Percentiles rank a stretch among this genome's conserved stretches.
phyloP scores from a whole-genome alignment of 257 asterid genomes.

The Linderniella brevidens region DNA sequence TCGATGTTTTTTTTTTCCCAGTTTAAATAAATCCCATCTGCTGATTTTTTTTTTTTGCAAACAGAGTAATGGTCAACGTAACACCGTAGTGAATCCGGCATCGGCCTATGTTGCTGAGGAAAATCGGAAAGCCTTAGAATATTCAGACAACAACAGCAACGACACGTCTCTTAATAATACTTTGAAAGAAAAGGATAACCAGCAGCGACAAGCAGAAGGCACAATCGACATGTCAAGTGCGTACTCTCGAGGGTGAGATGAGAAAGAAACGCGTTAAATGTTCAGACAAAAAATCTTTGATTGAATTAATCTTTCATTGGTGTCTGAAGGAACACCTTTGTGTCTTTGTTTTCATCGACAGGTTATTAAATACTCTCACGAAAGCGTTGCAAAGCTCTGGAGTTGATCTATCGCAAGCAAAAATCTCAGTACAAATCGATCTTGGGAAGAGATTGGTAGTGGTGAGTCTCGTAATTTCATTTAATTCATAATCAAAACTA shows the following conservation, averaged over 20 bases:
- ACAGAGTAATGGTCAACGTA: too few species aligned
- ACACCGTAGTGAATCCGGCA: too few species aligned
- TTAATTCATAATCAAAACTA: too few species aligned
- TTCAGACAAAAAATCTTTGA: not conserved
- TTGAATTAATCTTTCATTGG: not conserved
- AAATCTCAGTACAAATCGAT: constrained; percentile 77
- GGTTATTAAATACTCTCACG: constrained; percentile 72
- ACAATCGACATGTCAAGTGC: constrained; percentile 57
- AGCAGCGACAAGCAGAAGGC: constrained; percentile 33
- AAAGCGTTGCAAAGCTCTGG: constrained; percentile 78
- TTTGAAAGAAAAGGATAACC: constrained; percentile 12
- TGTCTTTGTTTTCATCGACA: constrained; percentile 13
- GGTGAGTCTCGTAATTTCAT: too few species aligned
- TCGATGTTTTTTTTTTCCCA: too few species aligned
- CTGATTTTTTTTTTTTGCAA: too few species aligned
- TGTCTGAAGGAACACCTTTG: not conserved
- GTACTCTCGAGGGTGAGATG: constrained; percentile 68
- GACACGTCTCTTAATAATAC: too few species aligned
- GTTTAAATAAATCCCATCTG: not conserved
- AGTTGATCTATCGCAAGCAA: constrained; percentile 69
- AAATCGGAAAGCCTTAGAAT: too few species aligned
- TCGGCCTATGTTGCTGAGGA: too few species aligned
- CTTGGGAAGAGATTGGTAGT: constrained; percentile 50
- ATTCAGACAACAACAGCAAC: too few species aligned
- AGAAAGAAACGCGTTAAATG: not conserved